Evolutionary conservation across 2,329 filamentous ascomycete species (phyloP).

Genomic region (Colletotrichum euphorbiae): DNA sequence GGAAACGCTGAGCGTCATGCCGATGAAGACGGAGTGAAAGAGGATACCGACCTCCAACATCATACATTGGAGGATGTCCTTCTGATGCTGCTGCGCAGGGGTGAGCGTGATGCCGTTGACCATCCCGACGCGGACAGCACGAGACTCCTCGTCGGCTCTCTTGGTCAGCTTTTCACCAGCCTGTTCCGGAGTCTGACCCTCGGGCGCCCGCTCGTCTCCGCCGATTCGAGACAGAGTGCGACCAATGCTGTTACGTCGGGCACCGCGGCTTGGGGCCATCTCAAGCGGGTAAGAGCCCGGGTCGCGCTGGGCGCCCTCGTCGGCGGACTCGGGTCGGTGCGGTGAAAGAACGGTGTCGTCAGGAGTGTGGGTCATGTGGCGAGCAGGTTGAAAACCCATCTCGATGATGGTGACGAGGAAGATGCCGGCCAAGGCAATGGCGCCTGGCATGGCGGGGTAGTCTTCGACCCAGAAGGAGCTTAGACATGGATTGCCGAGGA

Average conservation of each 20-base stretch:
- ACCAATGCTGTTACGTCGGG: conserved; percentile 20
- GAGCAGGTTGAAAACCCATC: conserved; percentile 68
- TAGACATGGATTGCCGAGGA: conserved; percentile 74
- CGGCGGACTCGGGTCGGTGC: conserved; percentile 25
- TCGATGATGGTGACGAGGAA: conserved; percentile 85
- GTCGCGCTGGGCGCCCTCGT: conserved; percentile 5
- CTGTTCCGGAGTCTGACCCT: background rate
- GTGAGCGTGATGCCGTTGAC: conserved; percentile 45
- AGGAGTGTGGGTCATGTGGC: conserved; percentile 43
- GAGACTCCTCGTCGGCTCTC: conserved; percentile 32
- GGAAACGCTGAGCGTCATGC: conserved; percentile 84
- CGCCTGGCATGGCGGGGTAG: conserved; percentile 82
- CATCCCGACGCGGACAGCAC: conserved; percentile 2
- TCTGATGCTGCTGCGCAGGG: conserved; percentile 68
- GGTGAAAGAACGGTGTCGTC: conserved; percentile 46
- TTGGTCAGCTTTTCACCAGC: conserved; percentile 41
- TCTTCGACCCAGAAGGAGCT: conserved; percentile 79
- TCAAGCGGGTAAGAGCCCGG: background rate
- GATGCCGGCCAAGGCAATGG: conserved; percentile 82
- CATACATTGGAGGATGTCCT: conserved; percentile 79
- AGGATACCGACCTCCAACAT: conserved; percentile 84
- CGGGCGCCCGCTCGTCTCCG: conserved; percentile 6
- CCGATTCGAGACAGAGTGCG: conserved; percentile 32
- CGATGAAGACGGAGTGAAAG: conserved; percentile 85
- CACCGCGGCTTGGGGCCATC: conserved; percentile 17